Evolutionary conservation across 306 rosid genomes (phyloP), one percentile per base, ranked within the genome.

Genomic region (Ormosia semicastrata): DNA sequence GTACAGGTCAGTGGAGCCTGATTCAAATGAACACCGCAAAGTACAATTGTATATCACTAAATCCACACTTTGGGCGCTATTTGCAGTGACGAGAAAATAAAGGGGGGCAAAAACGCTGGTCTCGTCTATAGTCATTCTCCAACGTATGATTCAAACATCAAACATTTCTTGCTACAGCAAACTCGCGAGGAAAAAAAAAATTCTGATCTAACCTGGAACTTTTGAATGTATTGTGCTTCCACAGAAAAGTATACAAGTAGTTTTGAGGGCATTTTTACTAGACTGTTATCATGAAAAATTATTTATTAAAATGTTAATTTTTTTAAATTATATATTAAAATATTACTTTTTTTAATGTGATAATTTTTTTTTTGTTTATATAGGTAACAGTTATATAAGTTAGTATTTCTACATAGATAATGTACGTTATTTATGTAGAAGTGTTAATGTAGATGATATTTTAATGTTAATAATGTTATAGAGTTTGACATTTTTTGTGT

Each of bases 51-150:
- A 54, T 52, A 63, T 57, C 18, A 32, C 36, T 41, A 62, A 59
- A 76, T 53, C 54, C 17, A 69, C 73, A 49, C 36, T 57, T 29
- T 0, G 8, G 62, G 83, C 70, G 46, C 83, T 77, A 53, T 64
- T 65, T 79, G 36, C 40, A 47, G 32, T 81, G 77, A n/a, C n/a
- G n/a, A n/a, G n/a, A 71, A 81, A 81, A 68, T 66, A 80, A 80
- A 68, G 30, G 63, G 24, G 36, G 18, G 40, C 52, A 43, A 8
- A 30, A 39, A 73, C 50, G 9, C 68, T 15, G 40, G 57, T 33
- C 30, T 73, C 68, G 36, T 29, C 44, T 60, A 71, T 72, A 50
- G 11, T 52, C 53, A 14, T 79, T 46, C 78, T 59, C 68, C 39
- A 17, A 58, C 13, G 15, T 7, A 60, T 32, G 11, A 79, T 47